A percentile compares a stretch with the other conserved stretches of the same genome.
Conservation (phyloP, 2,329 filamentous ascomycete species). For the Diaporthe aspalathi region DNA sequence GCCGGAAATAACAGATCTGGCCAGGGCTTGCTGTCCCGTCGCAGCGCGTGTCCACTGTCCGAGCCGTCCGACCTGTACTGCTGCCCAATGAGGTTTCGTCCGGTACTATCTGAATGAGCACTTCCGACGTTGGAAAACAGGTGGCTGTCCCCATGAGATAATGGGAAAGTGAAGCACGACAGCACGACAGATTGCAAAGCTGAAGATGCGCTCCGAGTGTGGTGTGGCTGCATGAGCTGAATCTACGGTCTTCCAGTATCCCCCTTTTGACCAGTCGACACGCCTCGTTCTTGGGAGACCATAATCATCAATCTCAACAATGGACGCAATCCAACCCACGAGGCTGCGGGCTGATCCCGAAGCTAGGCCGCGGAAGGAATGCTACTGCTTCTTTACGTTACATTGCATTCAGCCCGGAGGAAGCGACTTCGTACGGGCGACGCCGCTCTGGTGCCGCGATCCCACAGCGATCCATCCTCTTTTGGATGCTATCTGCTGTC, state of each 20-base stretch:
- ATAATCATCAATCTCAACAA: not conserved
- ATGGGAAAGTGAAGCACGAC: not conserved
- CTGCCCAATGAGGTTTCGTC: not conserved
- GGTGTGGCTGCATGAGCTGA: slow-evolving; percentile 8
- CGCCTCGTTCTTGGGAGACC: not conserved
- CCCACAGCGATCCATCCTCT: slow-evolving; percentile 10
- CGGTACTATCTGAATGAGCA: slow-evolving; percentile 1
- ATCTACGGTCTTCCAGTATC: not conserved
- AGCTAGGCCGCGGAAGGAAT: slow-evolving; percentile 4
- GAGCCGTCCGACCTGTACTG: not conserved
- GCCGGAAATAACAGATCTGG: not conserved
- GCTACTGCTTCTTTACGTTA: not conserved
- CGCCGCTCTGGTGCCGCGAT: slow-evolving; percentile 8
- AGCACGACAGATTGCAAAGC: not conserved
- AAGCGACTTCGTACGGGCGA: not conserved
- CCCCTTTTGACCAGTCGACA: not conserved
- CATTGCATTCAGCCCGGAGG: not conserved
- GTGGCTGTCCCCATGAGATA: not conserved
- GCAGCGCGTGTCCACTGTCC: not conserved
- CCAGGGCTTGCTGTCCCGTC: too few relatives aligned
- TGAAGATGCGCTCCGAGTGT: not conserved
- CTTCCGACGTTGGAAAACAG: not conserved
- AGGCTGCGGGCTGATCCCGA: slow-evolving; percentile 18
- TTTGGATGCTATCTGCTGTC: not conserved
- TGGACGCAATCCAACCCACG: not conserved